Conservation (phyloP, 805 yeast species). For the Wickerhamiella siamensis region DNA sequence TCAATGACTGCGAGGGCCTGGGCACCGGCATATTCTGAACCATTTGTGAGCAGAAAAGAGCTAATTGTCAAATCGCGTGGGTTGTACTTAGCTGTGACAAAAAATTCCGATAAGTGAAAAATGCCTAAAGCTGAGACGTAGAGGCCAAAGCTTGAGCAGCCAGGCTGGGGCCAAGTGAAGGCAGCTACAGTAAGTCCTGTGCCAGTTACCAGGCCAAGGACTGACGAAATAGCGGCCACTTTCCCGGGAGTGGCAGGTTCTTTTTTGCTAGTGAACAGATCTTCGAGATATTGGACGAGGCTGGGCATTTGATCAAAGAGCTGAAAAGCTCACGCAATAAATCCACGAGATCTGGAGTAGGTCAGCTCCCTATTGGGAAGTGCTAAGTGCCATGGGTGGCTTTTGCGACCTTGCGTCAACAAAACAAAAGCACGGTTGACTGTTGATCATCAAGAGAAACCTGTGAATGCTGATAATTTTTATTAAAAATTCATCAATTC, state of each 20-base stretch:
- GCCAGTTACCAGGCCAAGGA: slow-evolving; percentile 20
- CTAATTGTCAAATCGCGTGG: slow-evolving; percentile 49
- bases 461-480: no score
- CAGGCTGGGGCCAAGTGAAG: background rate
- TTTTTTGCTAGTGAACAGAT: no score
- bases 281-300: no score
- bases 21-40: slow-evolving; percentile 41
- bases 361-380: no score
- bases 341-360: no score
- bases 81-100: slow-evolving; percentile 64
- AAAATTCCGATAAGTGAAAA: slow-evolving; percentile 76
- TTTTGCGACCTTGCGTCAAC: no score
- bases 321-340: no score
- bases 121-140: slow-evolving; percentile 40
- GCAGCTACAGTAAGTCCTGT: slow-evolving; percentile 7
- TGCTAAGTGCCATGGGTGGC: no score
- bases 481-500: no score
- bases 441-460: no score
- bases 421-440: no score
- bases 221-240: slow-evolving; percentile 21
- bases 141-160: slow-evolving; percentile 20
- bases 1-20: slow-evolving; percentile 43
- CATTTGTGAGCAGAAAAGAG: slow-evolving; percentile 56
- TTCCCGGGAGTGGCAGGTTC: slow-evolving; percentile 17
- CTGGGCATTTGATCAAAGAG: no score